These are phyloP conservation scores for Herpotrichia juniperi DNA, from an alignment of 2,329 filamentous ascomycete genomes.

Conservation along the genomic window DNA sequence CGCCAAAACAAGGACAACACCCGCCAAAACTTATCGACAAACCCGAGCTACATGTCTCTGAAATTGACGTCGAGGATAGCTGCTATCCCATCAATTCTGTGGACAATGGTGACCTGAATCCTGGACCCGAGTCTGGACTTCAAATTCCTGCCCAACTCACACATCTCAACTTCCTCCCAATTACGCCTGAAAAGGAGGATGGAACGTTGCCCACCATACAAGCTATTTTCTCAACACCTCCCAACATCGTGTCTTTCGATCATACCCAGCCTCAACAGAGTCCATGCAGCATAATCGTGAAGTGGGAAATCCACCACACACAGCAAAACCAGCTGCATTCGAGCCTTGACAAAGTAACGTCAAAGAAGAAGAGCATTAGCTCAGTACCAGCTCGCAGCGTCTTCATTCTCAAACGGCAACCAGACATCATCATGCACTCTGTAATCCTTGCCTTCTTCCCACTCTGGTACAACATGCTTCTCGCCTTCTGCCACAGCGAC, in stretches of 20 bases:
- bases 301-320: slow-evolving; percentile 78
- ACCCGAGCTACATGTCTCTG: slow-evolving; percentile 35
- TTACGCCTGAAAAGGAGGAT: slow-evolving; percentile 66
- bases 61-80: slow-evolving; percentile 35
- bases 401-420: slow-evolving; percentile 59
- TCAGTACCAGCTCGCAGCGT: slow-evolving; percentile 37
- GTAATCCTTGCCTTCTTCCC: slow-evolving; percentile 71
- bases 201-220: slow-evolving; percentile 69
- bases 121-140: slow-evolving; percentile 27
- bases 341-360: slow-evolving; percentile 77
- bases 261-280: slow-evolving; percentile 66
- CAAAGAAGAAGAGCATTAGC: slow-evolving; percentile 63
- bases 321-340: slow-evolving; percentile 69
- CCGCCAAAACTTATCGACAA: slow-evolving; percentile 44
- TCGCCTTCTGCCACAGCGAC: slow-evolving; percentile 79
- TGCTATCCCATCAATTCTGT: slow-evolving; percentile 35
- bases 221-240: slow-evolving; percentile 71
- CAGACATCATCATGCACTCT: slow-evolving; percentile 73
- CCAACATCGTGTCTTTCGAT: slow-evolving; percentile 41
- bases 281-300: slow-evolving; percentile 75
- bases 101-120: slow-evolving; percentile 27
- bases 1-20: slow-evolving; percentile 59
- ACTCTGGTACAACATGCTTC: slow-evolving; percentile 71
- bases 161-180: slow-evolving; percentile 75
- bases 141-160: slow-evolving; percentile 60